Conservation (phyloP, 2,329 filamentous ascomycete species). For the Venturia effusa region DNA sequence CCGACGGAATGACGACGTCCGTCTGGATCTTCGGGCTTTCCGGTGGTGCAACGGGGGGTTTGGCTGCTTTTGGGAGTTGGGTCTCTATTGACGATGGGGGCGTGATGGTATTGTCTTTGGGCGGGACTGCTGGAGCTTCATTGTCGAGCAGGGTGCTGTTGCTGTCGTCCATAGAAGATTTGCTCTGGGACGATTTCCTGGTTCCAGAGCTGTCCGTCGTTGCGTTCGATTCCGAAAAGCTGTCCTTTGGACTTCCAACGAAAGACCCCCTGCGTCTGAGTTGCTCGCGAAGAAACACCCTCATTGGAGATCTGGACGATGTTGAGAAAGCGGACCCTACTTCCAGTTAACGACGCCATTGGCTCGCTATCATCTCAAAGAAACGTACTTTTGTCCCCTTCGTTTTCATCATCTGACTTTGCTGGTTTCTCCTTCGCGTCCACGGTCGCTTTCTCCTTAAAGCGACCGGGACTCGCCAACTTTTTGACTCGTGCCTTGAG, state of each 20-base stretch:
- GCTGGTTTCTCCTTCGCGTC: not conserved
- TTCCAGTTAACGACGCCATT: not conserved
- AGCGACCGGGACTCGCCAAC: not conserved
- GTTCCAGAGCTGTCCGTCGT: not conserved
- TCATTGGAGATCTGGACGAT: not conserved
- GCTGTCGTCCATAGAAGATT: not conserved
- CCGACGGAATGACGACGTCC: not conserved
- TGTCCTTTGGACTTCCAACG: not conserved
- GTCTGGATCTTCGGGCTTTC: not conserved
- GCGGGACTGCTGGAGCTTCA: not conserved
- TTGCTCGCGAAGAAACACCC: not conserved
- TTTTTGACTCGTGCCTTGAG: not conserved
- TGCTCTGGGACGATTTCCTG: not conserved
- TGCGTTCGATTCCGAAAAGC: not conserved
- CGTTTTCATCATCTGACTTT: not conserved
- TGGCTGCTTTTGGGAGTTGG: not conserved
- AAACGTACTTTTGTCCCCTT: not conserved
- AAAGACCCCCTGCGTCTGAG: not conserved
- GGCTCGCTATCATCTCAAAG: not conserved
- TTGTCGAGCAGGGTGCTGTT: not conserved
- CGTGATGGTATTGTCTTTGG: not conserved
- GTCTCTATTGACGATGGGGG: not conserved
- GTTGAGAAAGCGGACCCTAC: not conserved
- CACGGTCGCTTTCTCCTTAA: not conserved
- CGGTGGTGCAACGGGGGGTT: not conserved